Evolutionary conservation across 2,329 filamentous ascomycete species (phyloP), one percentile per base, ranked within the genome.

Genomic region (Claviceps africana): DNA sequence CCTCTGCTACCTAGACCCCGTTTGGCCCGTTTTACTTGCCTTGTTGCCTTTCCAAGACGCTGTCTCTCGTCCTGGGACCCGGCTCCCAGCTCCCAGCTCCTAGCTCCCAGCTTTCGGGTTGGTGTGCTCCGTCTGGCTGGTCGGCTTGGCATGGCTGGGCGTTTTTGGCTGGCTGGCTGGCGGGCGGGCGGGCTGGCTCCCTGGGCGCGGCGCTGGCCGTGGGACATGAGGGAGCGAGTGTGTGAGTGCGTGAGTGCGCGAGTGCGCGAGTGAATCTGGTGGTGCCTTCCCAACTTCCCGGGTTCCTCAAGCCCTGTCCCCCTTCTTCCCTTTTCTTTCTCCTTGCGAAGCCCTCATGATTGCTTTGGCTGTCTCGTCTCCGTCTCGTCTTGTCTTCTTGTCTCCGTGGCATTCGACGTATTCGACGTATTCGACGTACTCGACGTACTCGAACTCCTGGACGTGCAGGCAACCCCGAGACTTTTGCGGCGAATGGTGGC

Each of bases 201-300:
- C 33, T 35, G 33, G 33, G 10, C 35, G 35, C 35, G 35, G 15
- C 35, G 35, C 35, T 37, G 35, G 35, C 35, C 35, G 35, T 37
- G 33, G 33, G 33, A 11, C 4, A 15, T 10, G 33, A 11, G 33
- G 33, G 33, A 11, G 33, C 10, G 33, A 15, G 31, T 10, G 10
- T 33, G 3, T 11, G 9, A 11, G 13, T 4, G 33, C 25, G 25
- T 5, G 11, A 5, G 13, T 35, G 33, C 33, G 33, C 17, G 35
- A 2, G 15, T 37, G 35, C 35, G 35, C 17, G 43, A n/a, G 25
- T 46, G 25, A 46, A 46, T 31, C 43, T 30, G 43, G 25, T 17
- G 37, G 46, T 48, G 44, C 35, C 17, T 37, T 48, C 31, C 47
- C 51, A 42, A 50, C 43, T 48, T 43, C 44, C 37, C 49, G 52